Evolutionary conservation across 345 rosid genomes (phyloP).

Genomic region (Leavenworthia alabamica): DNA sequence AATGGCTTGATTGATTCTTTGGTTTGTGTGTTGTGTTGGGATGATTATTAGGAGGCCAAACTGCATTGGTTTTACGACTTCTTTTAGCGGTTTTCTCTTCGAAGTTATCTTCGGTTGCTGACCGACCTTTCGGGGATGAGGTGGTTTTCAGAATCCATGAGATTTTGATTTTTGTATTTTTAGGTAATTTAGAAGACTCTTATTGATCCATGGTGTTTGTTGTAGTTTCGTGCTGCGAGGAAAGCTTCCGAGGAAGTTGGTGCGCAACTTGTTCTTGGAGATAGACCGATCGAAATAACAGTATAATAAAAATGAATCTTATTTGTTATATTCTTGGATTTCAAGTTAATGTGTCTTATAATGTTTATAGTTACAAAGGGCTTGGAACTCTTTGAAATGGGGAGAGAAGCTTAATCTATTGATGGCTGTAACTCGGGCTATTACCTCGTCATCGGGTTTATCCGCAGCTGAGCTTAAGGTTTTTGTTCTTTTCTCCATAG

Average conservation of each 20-base stretch:
- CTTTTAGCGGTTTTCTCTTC: conserved; percentile 82
- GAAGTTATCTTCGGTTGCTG: conserved; percentile 59
- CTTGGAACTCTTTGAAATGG: conserved; percentile 65
- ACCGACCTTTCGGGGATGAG: conserved; percentile 85
- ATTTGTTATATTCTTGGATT: neutral
- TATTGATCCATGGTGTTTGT: neutral
- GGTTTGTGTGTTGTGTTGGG: too few relatives aligned
- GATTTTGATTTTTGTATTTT: neutral
- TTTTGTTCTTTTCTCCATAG: too few relatives aligned
- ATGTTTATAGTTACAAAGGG: conserved; percentile 61
- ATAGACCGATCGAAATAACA: conserved; percentile 82
- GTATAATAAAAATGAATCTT: conserved; percentile 32
- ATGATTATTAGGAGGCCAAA: conserved; percentile 65
- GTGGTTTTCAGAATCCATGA: conserved; percentile 25
- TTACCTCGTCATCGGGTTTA: conserved; percentile 44
- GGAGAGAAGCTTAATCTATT: conserved; percentile 47
- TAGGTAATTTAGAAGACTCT: neutral
- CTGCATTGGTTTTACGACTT: conserved; percentile 76
- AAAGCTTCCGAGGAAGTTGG: conserved; percentile 72
- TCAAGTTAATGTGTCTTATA: neutral
- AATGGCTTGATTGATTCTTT: too few relatives aligned
- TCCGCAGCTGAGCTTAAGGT: conserved; percentile 34
- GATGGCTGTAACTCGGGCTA: conserved; percentile 45
- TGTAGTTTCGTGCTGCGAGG: conserved; percentile 83
- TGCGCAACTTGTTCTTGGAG: conserved; percentile 85